Percentiles rank a stretch among this genome's conserved stretches.
These are phyloP conservation scores for Chrysopogon serrulatus DNA, from an alignment of 176 grass and related monocot species.

Conservation along the genomic window DNA sequence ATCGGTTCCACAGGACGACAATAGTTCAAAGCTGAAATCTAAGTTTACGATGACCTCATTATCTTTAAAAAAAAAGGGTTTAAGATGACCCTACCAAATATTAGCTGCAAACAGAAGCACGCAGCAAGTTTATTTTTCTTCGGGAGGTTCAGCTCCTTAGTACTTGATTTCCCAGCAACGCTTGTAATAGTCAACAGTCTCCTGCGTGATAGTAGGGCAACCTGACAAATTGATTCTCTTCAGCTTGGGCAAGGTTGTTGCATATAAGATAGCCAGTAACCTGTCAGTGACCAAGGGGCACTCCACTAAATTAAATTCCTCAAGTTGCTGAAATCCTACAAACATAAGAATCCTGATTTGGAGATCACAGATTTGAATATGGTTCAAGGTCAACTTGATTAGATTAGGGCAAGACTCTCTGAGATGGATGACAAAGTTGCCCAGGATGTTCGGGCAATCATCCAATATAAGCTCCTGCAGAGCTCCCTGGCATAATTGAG, in stretches of 20 bases:
- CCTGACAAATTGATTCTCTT: not conserved
- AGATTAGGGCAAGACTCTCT: not conserved
- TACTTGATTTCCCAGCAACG: not conserved
- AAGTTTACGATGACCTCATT: too few relatives aligned
- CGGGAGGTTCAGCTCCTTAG: not conserved
- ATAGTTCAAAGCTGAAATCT: too few relatives aligned
- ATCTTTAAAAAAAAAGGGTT: too few relatives aligned
- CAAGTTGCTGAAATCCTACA: not conserved
- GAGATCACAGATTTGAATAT: not conserved
- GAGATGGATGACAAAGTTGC: not conserved
- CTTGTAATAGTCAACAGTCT: not conserved
- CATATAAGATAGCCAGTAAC: not conserved
- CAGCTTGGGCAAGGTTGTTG: not conserved
- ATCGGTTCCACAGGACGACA: too few relatives aligned
- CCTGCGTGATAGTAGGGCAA: not conserved
- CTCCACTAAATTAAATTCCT: not conserved
- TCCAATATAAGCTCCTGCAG: slow-evolving; percentile 17
- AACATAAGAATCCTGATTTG: not conserved
- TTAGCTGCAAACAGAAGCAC: not conserved
- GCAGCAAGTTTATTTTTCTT: not conserved
- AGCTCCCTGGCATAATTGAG: not conserved
- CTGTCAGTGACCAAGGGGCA: not conserved
- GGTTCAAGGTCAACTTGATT: not conserved
- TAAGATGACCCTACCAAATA: not conserved
- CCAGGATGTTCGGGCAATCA: not conserved